Evolutionary conservation across 495 filamentous ascomycete genomes (phyloP).

Genomic region (Pyrenopolyporus hunteri): DNA sequence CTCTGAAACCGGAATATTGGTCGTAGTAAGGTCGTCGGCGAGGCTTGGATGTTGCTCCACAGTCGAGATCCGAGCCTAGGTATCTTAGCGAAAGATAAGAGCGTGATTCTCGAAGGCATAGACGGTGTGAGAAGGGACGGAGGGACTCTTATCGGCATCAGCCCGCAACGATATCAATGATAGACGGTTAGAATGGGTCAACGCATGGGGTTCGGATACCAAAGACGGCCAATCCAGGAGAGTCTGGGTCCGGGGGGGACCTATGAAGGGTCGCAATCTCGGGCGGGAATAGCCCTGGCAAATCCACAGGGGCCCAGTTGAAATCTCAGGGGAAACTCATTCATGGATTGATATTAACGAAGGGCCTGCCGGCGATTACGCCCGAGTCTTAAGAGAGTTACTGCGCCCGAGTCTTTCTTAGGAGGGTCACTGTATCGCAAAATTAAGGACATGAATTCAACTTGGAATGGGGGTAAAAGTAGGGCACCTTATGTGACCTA

Average conservation of each 20-base stretch:
- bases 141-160: slow-evolving; percentile 31
- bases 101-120: slow-evolving; percentile 19
- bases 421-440: too few species aligned
- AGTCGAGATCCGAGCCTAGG: slow-evolving; percentile 16
- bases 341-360: too few species aligned
- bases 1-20: slow-evolving; percentile 28
- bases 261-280: not conserved
- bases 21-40: not conserved
- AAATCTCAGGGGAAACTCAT: not conserved
- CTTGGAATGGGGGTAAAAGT: too few species aligned
- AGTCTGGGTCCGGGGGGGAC: not conserved
- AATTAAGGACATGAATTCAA: too few species aligned
- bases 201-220: not conserved
- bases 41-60: slow-evolving; percentile 11
- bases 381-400: too few species aligned
- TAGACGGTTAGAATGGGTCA: not conserved
- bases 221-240: not conserved
- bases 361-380: too few species aligned
- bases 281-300: not conserved
- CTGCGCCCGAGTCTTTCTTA: too few species aligned
- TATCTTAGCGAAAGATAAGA: slow-evolving; percentile 12
- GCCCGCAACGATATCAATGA: not conserved
- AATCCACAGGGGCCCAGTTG: not conserved
- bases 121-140: slow-evolving; percentile 19
- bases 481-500: too few species aligned